Evolutionary conservation across 192 early-diverging fungal species (phyloP).

Genomic region (Podila horticola): DNA sequence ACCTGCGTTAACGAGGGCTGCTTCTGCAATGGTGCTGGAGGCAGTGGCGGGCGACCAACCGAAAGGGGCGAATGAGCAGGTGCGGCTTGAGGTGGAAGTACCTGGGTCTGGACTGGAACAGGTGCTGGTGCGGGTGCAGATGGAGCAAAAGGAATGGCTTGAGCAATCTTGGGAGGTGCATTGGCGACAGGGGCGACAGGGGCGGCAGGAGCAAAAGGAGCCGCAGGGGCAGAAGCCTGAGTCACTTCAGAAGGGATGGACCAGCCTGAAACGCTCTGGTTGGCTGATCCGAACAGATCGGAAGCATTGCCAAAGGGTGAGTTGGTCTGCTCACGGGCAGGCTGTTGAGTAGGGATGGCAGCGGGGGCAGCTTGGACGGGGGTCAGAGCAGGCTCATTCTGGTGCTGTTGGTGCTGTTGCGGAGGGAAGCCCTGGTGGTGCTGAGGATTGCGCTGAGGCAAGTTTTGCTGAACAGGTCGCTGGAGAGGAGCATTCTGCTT

Average conservation of each 20-base stretch:
- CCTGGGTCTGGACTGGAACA: neutral
- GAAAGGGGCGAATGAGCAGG: neutral
- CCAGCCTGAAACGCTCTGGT: slow-evolving; percentile 36
- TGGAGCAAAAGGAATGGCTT: neutral
- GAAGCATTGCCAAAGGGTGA: slow-evolving; percentile 26
- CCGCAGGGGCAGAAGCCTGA: neutral
- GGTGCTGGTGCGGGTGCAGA: neutral
- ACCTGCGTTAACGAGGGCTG: slow-evolving; percentile 10
- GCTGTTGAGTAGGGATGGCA: neutral
- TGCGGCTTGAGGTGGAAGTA: neutral
- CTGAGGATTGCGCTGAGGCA: slow-evolving; percentile 8
- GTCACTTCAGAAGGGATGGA: slow-evolving; percentile 10
- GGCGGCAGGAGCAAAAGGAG: neutral
- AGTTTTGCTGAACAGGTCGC: neutral
- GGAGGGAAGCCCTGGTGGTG: slow-evolving; percentile 18
- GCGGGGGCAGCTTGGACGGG: neutral
- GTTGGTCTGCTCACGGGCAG: slow-evolving; percentile 14
- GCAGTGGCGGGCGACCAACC: slow-evolving; percentile 26
- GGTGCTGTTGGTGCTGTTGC: slow-evolving; percentile 4
- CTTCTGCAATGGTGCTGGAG: slow-evolving; percentile 26
- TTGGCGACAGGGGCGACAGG: no score
- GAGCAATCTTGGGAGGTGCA: neutral
- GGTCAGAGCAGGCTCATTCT: neutral
- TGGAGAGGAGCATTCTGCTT: slow-evolving; percentile 3
- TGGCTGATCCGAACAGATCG: slow-evolving; percentile 42